Conservation (phyloP, 495 filamentous ascomycete species). For the Penicillium odoratum region DNA sequence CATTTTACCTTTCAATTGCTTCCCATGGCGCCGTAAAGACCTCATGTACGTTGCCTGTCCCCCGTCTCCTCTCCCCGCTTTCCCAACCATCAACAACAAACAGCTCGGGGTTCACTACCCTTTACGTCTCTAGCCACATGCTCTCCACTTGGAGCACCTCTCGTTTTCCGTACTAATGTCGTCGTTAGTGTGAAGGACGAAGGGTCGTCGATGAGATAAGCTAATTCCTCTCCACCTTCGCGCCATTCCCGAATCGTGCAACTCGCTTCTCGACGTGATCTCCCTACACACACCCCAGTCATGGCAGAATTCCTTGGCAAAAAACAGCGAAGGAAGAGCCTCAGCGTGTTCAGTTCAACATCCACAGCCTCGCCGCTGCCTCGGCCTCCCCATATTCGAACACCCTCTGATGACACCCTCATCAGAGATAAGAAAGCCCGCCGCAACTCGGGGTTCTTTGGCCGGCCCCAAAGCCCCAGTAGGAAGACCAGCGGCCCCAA, state of each 20-base stretch:
- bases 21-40: slow-evolving; percentile 39
- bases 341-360: slow-evolving; percentile 41
- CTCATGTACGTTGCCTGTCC: slow-evolving; percentile 34
- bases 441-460: slow-evolving; percentile 49
- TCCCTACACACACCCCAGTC: slow-evolving; percentile 8
- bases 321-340: slow-evolving; percentile 48
- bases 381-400: slow-evolving; percentile 36
- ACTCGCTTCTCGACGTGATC: slow-evolving; percentile 3
- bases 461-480: slow-evolving; percentile 28
- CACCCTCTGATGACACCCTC: slow-evolving; percentile 40
- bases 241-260: slow-evolving; percentile 8
- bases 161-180: not conserved
- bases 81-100: not conserved
- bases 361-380: slow-evolving; percentile 21
- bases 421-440: slow-evolving; percentile 39
- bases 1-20: slow-evolving; percentile 20
- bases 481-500: slow-evolving; percentile 19
- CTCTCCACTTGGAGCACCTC: not conserved
- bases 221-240: slow-evolving; percentile 18
- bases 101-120: not conserved
- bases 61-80: slow-evolving; percentile 16
- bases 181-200: slow-evolving; percentile 32
- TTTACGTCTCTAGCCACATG: not conserved
- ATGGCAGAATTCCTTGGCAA: slow-evolving; percentile 43
- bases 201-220: slow-evolving; percentile 37